Percentiles rank a stretch among this genome's conserved stretches.
These are phyloP conservation scores for Gynandropsis gynandra DNA, from an alignment of 345 rosid species.

Conservation along the genomic window DNA sequence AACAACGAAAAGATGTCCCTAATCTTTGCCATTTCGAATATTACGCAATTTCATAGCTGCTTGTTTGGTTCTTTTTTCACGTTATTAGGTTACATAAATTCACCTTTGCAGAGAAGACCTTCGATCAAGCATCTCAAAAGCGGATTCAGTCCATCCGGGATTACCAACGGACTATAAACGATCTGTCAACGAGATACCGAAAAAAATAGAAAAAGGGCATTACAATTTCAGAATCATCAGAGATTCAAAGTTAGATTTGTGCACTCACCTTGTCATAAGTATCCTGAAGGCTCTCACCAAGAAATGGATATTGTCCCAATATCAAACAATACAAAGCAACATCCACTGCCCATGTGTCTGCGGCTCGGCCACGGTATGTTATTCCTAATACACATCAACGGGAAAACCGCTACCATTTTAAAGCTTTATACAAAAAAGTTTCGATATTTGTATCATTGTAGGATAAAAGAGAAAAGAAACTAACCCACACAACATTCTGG, in stretches of 20 bases:
- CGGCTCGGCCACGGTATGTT: constrained; percentile 80
- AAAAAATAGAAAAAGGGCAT: background rate
- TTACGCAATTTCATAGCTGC: too few relatives aligned
- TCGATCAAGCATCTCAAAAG: constrained; percentile 60
- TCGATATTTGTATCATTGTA: constrained; percentile 10
- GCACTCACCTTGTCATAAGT: constrained; percentile 80
- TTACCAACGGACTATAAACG: constrained; percentile 56
- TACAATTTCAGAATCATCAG: background rate
- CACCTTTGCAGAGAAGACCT: constrained; percentile 93
- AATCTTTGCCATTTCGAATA: too few relatives aligned
- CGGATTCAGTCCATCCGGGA: constrained; percentile 63
- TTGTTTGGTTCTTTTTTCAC: background rate
- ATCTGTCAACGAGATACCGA: constrained; percentile 39
- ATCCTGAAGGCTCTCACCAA: constrained; percentile 91
- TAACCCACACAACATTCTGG: constrained; percentile 96
- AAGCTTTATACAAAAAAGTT: background rate
- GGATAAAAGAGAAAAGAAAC: constrained; percentile 9
- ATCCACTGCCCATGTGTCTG: constrained; percentile 98
- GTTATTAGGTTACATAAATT: constrained; percentile 9
- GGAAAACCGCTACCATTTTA: background rate
- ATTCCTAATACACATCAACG: constrained; percentile 60
- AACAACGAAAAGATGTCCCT: too few relatives aligned
- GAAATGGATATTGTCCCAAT: constrained; percentile 80
- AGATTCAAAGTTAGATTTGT: constrained; percentile 9
- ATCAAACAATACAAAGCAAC: constrained; percentile 88